Evolutionary conservation across 441 rosid genomes (phyloP).

Genomic region (Kokia cookei): DNA sequence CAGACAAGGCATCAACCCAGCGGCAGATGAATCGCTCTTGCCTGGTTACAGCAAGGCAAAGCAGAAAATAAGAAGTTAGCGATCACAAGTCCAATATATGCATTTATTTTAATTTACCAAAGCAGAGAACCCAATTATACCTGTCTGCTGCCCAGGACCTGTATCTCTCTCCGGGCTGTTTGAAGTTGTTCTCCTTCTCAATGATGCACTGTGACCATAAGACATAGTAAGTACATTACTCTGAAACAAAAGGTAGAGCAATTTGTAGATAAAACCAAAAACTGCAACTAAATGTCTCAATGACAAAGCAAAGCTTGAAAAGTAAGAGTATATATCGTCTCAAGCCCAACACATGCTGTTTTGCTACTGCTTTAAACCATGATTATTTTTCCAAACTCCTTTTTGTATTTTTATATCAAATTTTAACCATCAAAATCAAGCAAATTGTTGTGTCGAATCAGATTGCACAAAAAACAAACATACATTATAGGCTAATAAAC

Average conservation of each 20-base stretch:
- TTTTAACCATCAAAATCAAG: background rate
- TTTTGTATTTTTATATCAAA: background rate
- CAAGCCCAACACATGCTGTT: background rate
- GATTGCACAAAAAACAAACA: background rate
- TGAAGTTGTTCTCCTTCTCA: constrained; percentile 86
- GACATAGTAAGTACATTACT: background rate
- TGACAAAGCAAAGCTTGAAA: background rate
- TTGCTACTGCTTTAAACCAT: background rate
- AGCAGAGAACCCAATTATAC: constrained; percentile 24
- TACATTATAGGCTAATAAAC: background rate
- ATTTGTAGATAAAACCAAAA: background rate
- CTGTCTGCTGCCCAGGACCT: constrained; percentile 73
- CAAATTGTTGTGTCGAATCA: background rate
- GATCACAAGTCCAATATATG: background rate
- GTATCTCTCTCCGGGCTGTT: constrained; percentile 88
- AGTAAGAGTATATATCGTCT: background rate
- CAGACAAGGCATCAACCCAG: constrained; percentile 68
- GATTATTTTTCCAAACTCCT: background rate
- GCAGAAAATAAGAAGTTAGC: background rate
- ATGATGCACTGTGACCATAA: constrained; percentile 48
- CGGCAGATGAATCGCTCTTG: constrained; percentile 75
- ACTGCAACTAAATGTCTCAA: background rate
- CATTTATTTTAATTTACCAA: background rate
- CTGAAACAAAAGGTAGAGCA: background rate
- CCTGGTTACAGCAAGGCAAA: constrained; percentile 31